Percentiles rank a stretch among this genome's conserved stretches.
Conservation (phyloP, 148 eudicot genomes). For the Simmondsia chinensis region DNA sequence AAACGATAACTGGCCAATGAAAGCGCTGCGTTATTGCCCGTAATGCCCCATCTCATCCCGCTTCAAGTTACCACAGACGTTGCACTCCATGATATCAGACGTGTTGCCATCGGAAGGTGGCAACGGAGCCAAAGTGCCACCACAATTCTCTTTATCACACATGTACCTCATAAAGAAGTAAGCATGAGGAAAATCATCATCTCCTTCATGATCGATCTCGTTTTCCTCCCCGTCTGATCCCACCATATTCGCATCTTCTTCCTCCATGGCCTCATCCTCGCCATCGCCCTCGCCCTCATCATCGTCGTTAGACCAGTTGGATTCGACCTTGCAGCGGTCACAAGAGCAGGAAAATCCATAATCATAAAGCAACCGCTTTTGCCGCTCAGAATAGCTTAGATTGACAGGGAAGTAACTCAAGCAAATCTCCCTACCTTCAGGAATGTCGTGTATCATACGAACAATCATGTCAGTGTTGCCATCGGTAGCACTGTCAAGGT, state of each 20-base stretch:
- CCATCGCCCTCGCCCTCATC: constrained; percentile 33
- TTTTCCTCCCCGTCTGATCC: constrained; percentile 19
- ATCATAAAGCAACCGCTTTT: constrained; percentile 62
- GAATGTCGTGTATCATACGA: constrained; percentile 68
- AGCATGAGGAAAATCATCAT: constrained; percentile 79
- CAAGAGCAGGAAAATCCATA: constrained; percentile 74
- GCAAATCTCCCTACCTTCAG: constrained; percentile 68
- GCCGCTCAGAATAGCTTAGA: constrained; percentile 51
- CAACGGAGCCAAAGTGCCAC: constrained; percentile 92
- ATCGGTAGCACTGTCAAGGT: constrained; percentile 34
- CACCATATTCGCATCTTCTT: constrained; percentile 19
- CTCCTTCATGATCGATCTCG: constrained; percentile 19
- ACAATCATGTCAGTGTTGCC: constrained; percentile 62
- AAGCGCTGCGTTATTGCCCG: neutral
- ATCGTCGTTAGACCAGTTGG: constrained; percentile 68
- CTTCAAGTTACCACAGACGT: constrained; percentile 61
- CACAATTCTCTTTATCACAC: constrained; percentile 62
- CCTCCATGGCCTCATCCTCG: constrained; percentile 27
- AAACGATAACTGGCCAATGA: too few species aligned
- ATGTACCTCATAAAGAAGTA: constrained; percentile 83
- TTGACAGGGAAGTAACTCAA: constrained; percentile 90
- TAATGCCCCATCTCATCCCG: constrained; percentile 16
- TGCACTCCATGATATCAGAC: constrained; percentile 67
- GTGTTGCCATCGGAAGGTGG: constrained; percentile 31
- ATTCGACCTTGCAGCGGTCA: constrained; percentile 90